Base-by-base conservation (phyloP, 1,139 yeast species). In the Taphrina sp. region DNA sequence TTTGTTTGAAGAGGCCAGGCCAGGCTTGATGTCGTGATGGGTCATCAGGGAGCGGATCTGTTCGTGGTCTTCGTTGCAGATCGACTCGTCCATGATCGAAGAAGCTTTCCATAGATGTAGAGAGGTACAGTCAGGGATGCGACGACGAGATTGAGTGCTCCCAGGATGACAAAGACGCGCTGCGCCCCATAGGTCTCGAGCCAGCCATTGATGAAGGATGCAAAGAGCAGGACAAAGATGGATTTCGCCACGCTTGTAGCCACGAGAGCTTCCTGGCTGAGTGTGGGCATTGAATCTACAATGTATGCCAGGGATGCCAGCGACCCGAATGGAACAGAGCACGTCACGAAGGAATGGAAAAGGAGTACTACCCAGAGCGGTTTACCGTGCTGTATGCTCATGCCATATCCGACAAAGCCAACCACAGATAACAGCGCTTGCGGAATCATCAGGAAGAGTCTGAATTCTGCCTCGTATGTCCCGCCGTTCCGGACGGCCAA, bases 351-450 rank as follows among this genome's bases (percentile, higher is more conserved):
- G 0, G 81, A 83, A 62, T 80, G 74, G 63, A 80, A 78, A 0
- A 81, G 65, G 1, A 81, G 72, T 0, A 84, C 84, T 0, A 77
- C 83, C 58, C 77, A 71, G 85, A 85, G 80, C 16, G 69, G 64
- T 63, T 79, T 80, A 14, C 72, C 63, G 0, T 65, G 72, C 24
- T 71, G 66, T 0, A 80, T 66, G 2, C 82, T 71, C 83, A 83
- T 80, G 1, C 85, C 85, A 64, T 77, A 81, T 1, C 84, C 85
- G 73, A 80, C 75, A 52, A 80, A 69, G 1, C 85, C 85, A 44
- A 76, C 72, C 39, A 77, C 66, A 20, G 78, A 69, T 0, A 81
- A 64, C 4, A 82, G 62, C 39, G 70, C 62, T 10, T 74, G 76
- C 1, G 82, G 82, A 5, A 77, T 51, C 33, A 79, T 68, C 83